A percentile compares a stretch with the other conserved stretches of the same genome.
Evolutionary conservation across 2,329 filamentous ascomycete genomes (phyloP).

Genomic region (Xylariaceae sp.): DNA sequence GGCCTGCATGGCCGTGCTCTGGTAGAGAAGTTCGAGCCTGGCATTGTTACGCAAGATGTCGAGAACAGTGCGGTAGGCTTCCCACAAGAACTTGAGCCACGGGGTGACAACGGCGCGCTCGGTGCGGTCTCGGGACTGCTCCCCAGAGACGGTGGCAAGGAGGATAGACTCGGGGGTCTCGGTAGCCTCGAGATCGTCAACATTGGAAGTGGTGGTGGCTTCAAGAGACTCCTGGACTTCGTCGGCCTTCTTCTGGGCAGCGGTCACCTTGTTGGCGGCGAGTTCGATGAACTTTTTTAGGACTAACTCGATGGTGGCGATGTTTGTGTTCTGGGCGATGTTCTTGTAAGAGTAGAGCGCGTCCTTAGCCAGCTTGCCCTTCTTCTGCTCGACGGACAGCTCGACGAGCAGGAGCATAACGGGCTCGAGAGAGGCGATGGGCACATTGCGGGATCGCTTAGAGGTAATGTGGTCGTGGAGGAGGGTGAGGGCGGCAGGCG

Average conservation of each 20-base stretch:
- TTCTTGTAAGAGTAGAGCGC: slow-evolving; percentile 99
- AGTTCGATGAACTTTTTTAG: slow-evolving; percentile 98
- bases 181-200: slow-evolving; percentile 93
- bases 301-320: slow-evolving; percentile 95
- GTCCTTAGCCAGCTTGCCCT: slow-evolving; percentile 98
- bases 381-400: slow-evolving; percentile 93
- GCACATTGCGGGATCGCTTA: slow-evolving; percentile 95
- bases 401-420: slow-evolving; percentile 98
- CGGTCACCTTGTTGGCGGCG: slow-evolving; percentile 91
- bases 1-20: slow-evolving; percentile 94
- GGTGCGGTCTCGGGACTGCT: slow-evolving; percentile 95
- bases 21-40: slow-evolving; percentile 93
- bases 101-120: slow-evolving; percentile 97
- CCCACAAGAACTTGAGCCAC: slow-evolving; percentile 99
- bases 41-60: slow-evolving; percentile 99
- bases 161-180: slow-evolving; percentile 98
- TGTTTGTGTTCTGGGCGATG: slow-evolving; percentile 98
- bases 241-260: slow-evolving; percentile 92
- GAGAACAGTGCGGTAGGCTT: slow-evolving; percentile 96
- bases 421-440: slow-evolving; percentile 92
- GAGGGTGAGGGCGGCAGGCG: slow-evolving; percentile 84
- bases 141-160: slow-evolving; percentile 93
- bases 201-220: slow-evolving; percentile 65
- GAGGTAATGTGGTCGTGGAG: slow-evolving; percentile 99
- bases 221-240: slow-evolving; percentile 88